These are phyloP conservation scores for Fusarium neocosmosporiellum DNA, from an alignment of 2,329 filamentous ascomycete species.

Conservation along the genomic window DNA sequence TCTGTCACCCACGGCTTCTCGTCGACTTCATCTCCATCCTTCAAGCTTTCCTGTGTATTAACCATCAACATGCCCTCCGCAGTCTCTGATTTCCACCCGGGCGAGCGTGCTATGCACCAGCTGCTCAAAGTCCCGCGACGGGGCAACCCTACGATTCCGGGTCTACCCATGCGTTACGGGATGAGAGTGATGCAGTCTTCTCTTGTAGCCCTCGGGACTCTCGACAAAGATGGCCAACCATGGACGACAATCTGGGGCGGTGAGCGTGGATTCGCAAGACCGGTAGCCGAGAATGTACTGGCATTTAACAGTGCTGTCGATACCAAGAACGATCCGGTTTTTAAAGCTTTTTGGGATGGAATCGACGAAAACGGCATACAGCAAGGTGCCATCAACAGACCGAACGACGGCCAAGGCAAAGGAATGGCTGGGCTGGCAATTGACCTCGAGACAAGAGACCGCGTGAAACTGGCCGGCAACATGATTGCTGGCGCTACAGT, in stretches of 20 bases:
- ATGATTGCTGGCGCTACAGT: slow-evolving; percentile 73
- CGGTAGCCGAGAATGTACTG: slow-evolving; percentile 71
- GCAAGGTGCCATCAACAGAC: slow-evolving; percentile 47
- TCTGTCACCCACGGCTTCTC: neutral
- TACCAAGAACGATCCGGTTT: slow-evolving; percentile 74
- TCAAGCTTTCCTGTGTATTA: neutral
- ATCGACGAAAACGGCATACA: slow-evolving; percentile 54
- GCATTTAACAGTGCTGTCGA: slow-evolving; percentile 73
- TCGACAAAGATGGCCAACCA: slow-evolving; percentile 72
- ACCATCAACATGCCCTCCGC: slow-evolving; percentile 43
- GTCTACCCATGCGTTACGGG: slow-evolving; percentile 70
- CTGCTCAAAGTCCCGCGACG: slow-evolving; percentile 66
- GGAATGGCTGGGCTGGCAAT: slow-evolving; percentile 66
- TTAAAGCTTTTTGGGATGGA: slow-evolving; percentile 69
- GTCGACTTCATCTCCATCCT: neutral
- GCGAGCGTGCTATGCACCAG: slow-evolving; percentile 73
- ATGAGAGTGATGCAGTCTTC: slow-evolving; percentile 71
- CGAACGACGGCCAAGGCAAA: slow-evolving; percentile 53
- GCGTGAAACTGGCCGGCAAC: slow-evolving; percentile 79
- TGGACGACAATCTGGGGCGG: slow-evolving; percentile 88
- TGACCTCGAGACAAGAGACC: slow-evolving; percentile 63
- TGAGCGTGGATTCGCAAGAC: slow-evolving; percentile 72
- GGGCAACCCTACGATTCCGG: slow-evolving; percentile 75
- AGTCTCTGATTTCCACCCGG: slow-evolving; percentile 66
- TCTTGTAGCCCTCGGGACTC: slow-evolving; percentile 77